Evolutionary conservation across 2,329 filamentous ascomycete genomes (phyloP).

Genomic region (Phaeoacremonium minimum): DNA sequence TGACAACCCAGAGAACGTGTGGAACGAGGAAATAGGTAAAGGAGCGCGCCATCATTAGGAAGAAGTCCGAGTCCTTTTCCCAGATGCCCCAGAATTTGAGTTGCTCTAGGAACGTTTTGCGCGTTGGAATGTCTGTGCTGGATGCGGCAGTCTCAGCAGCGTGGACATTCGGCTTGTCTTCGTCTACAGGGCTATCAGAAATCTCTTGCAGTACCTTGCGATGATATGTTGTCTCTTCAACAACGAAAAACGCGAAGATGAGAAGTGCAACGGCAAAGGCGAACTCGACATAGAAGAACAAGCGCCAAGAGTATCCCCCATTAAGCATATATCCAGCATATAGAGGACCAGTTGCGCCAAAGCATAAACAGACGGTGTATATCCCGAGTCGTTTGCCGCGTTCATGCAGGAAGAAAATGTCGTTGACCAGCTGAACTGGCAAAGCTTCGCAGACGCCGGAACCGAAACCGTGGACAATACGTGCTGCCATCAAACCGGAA

Average conservation of each 20-base stretch:
- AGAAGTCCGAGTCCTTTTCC: slow-evolving; percentile 36
- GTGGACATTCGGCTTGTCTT: slow-evolving; percentile 5
- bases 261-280: slow-evolving; percentile 36
- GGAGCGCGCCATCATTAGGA: slow-evolving; percentile 37
- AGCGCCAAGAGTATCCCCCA: slow-evolving; percentile 52
- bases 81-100: slow-evolving; percentile 37
- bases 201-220: slow-evolving; percentile 9
- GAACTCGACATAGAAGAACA: slow-evolving; percentile 58
- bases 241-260: slow-evolving; percentile 23
- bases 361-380: slow-evolving; percentile 55
- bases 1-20: slow-evolving; percentile 43
- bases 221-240: slow-evolving; percentile 25
- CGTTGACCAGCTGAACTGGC: slow-evolving; percentile 40
- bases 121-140: slow-evolving; percentile 19
- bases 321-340: slow-evolving; percentile 59
- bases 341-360: slow-evolving; percentile 50
- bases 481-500: slow-evolving; percentile 30
- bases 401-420: slow-evolving; percentile 42
- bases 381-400: slow-evolving; percentile 52
- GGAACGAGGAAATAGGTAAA: slow-evolving; percentile 44
- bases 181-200: slow-evolving; percentile 4
- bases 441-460: slow-evolving; percentile 38
- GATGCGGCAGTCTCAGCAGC: slow-evolving; percentile 1
- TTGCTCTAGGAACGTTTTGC: slow-evolving; percentile 34
- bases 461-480: slow-evolving; percentile 33